Evolutionary conservation across 2,329 filamentous ascomycete species (phyloP).

Genomic region (Fusarium multiceps): DNA sequence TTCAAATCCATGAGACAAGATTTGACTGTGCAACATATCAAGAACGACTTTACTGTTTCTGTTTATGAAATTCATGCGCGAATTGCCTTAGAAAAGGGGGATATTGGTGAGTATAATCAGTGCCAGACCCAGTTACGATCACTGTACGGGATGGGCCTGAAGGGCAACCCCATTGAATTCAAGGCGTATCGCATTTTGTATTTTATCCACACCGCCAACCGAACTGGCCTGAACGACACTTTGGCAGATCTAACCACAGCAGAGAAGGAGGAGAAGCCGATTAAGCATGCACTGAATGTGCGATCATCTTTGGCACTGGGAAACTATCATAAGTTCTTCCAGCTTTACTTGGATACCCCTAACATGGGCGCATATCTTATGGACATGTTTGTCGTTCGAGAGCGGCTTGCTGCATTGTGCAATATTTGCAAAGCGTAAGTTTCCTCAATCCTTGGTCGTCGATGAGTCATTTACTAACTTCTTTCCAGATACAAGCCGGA

Average conservation of each 20-base stretch:
- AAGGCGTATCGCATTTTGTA: constrained; percentile 99
- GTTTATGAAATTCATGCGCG: constrained; percentile 98
- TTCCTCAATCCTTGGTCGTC: background rate
- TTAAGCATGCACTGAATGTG: constrained; percentile 92
- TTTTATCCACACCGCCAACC: constrained; percentile 99
- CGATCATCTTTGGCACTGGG: constrained; percentile 91
- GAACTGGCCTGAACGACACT: constrained; percentile 96
- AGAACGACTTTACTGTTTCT: constrained; percentile 93
- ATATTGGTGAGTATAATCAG: constrained; percentile 99
- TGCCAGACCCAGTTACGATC: constrained; percentile 97
- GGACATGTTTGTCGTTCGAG: constrained; percentile 98
- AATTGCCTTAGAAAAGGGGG: constrained; percentile 96
- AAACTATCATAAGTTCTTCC: constrained; percentile 98
- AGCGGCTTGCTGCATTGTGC: constrained; percentile 89
- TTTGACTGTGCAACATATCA: constrained; percentile 96
- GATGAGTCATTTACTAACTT: constrained; percentile 57
- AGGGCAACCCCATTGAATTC: constrained; percentile 93
- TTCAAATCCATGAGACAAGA: constrained; percentile 99
- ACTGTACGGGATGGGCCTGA: constrained; percentile 86
- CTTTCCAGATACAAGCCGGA: constrained; percentile 85
- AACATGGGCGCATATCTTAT: constrained; percentile 99
- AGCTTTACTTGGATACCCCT: constrained; percentile 90
- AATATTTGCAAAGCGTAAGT: constrained; percentile 96
- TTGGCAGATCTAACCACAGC: constrained; percentile 97
- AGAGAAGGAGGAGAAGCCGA: constrained; percentile 87